Evolutionary conservation across 202 grass and related monocot species (phyloP).

Genomic region (Musa balbisiana): DNA sequence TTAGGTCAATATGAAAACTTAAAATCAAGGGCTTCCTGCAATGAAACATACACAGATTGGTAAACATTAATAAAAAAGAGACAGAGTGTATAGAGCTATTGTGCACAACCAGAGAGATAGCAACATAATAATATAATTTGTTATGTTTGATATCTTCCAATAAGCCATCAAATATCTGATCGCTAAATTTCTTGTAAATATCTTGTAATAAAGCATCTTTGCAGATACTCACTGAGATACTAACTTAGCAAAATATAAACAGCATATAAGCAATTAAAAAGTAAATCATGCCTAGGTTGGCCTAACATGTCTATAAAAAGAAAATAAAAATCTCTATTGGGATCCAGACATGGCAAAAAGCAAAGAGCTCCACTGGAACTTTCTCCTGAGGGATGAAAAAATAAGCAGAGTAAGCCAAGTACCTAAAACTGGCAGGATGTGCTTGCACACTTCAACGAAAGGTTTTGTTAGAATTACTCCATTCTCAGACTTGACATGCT

Average conservation of each 20-base stretch:
- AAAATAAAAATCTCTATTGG: not conserved
- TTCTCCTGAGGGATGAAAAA: not conserved
- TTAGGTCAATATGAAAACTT: not conserved
- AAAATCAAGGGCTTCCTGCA: too few species aligned
- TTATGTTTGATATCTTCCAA: too few species aligned
- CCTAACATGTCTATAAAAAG: not conserved
- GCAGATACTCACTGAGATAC: too few species aligned
- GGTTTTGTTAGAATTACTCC: constrained; percentile 62
- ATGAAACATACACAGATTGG: too few species aligned
- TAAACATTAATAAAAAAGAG: too few species aligned
- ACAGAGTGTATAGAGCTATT: too few species aligned
- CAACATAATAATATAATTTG: too few species aligned
- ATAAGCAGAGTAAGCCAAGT: constrained; percentile 3
- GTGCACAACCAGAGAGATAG: too few species aligned
- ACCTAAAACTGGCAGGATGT: constrained; percentile 77
- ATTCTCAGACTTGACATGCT: constrained; percentile 47
- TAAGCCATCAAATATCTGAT: too few species aligned
- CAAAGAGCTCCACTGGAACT: not conserved
- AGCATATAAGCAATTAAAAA: not conserved
- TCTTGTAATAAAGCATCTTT: too few species aligned
- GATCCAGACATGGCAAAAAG: not conserved
- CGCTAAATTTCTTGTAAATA: too few species aligned
- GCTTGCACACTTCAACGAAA: constrained; percentile 80
- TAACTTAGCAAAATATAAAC: not conserved
- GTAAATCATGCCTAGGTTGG: not conserved